These are phyloP conservation scores for Nyctanthes arbortristis DNA, from an alignment of 257 asterid genomes.

Conservation along the genomic window DNA sequence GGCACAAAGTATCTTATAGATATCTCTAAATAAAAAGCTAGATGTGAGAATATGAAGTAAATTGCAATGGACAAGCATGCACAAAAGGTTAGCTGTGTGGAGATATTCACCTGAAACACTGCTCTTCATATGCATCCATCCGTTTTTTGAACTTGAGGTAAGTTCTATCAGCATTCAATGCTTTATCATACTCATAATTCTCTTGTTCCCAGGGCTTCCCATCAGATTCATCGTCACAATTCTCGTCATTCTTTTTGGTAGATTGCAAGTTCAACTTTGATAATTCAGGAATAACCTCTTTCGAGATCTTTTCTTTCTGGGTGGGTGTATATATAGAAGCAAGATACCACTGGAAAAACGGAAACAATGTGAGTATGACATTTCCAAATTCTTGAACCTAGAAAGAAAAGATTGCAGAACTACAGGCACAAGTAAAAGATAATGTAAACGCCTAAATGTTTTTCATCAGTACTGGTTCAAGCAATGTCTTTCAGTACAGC, in stretches of 20 bases:
- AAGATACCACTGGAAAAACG: slow-evolving; percentile 68
- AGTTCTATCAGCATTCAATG: slow-evolving; percentile 78
- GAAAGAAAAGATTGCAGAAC: not conserved
- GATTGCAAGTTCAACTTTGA: slow-evolving; percentile 34
- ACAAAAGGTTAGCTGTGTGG: not conserved
- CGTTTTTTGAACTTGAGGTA: slow-evolving; percentile 91
- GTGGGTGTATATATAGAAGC: slow-evolving; percentile 71
- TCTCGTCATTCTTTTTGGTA: slow-evolving; percentile 37
- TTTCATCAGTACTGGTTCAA: not conserved
- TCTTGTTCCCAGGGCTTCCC: slow-evolving; percentile 75
- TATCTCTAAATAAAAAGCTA: not conserved
- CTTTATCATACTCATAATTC: slow-evolving; percentile 78
- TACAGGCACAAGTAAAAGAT: not conserved
- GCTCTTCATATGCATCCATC: slow-evolving; percentile 73
- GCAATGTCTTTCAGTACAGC: not conserved
- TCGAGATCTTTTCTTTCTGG: slow-evolving; percentile 59
- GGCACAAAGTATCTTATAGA: not conserved
- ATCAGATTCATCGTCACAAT: slow-evolving; percentile 39
- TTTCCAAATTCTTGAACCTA: not conserved
- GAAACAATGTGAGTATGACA: slow-evolving; percentile 9
- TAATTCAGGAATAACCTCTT: slow-evolving; percentile 28
- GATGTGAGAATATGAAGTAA: not conserved
- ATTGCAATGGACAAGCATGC: not conserved
- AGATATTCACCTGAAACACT: slow-evolving; percentile 75
- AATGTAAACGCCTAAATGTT: not conserved